These are phyloP conservation scores for Vicia villosa DNA, from an alignment of 306 rosid species.

Conservation along the genomic window DNA sequence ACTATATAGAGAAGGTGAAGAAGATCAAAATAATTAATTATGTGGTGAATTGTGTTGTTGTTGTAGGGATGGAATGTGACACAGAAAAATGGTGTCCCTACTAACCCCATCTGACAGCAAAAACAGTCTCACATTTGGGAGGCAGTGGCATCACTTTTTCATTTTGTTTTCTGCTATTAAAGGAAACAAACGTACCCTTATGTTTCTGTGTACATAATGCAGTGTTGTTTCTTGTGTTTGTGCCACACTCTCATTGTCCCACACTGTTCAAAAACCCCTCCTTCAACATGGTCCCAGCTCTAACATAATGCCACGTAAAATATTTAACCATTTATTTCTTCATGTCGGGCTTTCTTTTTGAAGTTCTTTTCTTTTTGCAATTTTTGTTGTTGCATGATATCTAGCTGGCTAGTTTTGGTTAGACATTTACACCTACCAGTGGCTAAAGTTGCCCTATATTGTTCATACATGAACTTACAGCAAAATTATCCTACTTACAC, in stretches of 20 bases:
- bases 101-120: constrained; percentile 43
- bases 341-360: not conserved
- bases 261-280: constrained; percentile 19
- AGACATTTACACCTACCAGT: not conserved
- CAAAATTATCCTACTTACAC: not conserved
- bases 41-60: constrained; percentile 7
- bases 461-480: not conserved
- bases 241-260: constrained; percentile 34
- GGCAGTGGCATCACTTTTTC: constrained; percentile 37
- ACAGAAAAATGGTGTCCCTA: constrained; percentile 45
- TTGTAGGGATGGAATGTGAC: constrained; percentile 44
- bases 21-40: not conserved
- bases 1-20: not conserved
- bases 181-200: not conserved
- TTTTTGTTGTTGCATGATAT: not conserved
- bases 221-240: constrained; percentile 33
- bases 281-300: not conserved
- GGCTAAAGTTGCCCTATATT: not conserved
- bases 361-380: not conserved
- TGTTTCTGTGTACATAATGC: constrained; percentile 31
- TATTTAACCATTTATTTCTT: constrained; percentile 11
- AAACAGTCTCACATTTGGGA: constrained; percentile 29
- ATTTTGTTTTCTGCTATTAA: constrained; percentile 1
- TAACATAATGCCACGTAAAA: constrained; percentile 28
- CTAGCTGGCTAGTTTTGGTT: not conserved